Conservation (phyloP, 2,329 filamentous ascomycete genomes). For the Diplodia mutila region DNA sequence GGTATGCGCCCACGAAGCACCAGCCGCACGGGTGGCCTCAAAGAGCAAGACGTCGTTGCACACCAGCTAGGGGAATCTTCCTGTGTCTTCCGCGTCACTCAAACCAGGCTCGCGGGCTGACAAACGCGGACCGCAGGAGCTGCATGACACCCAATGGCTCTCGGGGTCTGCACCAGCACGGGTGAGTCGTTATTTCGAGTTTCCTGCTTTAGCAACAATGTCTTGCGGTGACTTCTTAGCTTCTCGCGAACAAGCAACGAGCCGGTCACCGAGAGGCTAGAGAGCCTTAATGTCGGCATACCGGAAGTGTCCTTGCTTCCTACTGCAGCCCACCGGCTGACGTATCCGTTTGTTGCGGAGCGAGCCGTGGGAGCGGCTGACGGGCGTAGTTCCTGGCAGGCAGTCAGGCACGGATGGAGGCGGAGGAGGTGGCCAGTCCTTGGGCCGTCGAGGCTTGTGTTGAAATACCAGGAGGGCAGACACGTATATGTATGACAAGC, state of each 20-base stretch:
- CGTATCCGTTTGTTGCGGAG: not conserved
- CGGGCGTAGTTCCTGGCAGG: constrained; percentile 3
- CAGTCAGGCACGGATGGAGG: not conserved
- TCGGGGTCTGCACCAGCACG: constrained; percentile 23
- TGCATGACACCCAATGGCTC: constrained; percentile 25
- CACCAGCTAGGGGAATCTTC: constrained; percentile 24
- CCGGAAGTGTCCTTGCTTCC: constrained; percentile 23
- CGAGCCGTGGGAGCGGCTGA: not conserved
- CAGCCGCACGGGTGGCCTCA: constrained; percentile 25
- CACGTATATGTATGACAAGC: constrained; percentile 23
- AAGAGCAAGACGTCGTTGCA: constrained; percentile 27
- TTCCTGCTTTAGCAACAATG: constrained; percentile 24
- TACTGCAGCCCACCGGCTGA: constrained; percentile 11
- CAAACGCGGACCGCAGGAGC: constrained; percentile 23
- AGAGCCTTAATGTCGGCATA: constrained; percentile 13
- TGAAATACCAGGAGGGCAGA: constrained; percentile 14
- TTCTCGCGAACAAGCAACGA: not conserved
- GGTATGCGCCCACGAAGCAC: constrained; percentile 27
- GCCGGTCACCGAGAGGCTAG: not conserved
- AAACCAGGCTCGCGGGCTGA: constrained; percentile 26
- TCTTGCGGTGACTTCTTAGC: constrained; percentile 19
- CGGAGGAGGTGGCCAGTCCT: not conserved
- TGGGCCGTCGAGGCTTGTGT: not conserved
- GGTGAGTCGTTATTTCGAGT: constrained; percentile 22
- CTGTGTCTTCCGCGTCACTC: constrained; percentile 25